These are phyloP conservation scores for Orbilia oligospora DNA, from an alignment of 2,329 filamentous ascomycete genomes.

Conservation along the genomic window DNA sequence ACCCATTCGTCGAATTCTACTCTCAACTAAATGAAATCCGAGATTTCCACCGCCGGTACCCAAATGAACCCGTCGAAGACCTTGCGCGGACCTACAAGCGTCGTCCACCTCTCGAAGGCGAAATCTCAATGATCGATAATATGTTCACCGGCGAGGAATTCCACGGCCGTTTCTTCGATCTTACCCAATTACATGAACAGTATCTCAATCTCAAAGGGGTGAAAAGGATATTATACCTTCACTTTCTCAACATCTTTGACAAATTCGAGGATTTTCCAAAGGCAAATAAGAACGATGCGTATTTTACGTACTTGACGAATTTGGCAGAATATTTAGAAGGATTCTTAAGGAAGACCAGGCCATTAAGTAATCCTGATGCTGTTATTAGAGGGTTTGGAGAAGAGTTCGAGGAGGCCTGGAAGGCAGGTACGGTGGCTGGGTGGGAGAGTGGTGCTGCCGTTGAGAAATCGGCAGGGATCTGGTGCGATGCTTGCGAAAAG, in stretches of 20 bases:
- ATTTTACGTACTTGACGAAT: conserved; percentile 88
- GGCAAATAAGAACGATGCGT: conserved; percentile 89
- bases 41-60: conserved; percentile 89
- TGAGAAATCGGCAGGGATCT: conserved; percentile 78
- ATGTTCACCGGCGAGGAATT: conserved; percentile 97
- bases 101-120: conserved; percentile 73
- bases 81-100: conserved; percentile 91
- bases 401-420: conserved; percentile 88
- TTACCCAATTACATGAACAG: conserved; percentile 85
- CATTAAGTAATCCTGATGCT: conserved; percentile 86
- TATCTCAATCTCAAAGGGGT: conserved; percentile 91
- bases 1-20: conserved; percentile 92
- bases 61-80: conserved; percentile 95
- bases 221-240: conserved; percentile 88
- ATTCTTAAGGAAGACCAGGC: conserved; percentile 87
- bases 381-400: conserved; percentile 81
- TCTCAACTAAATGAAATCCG: conserved; percentile 85
- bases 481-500: conserved; percentile 93
- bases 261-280: conserved; percentile 84
- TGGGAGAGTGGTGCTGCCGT: conserved; percentile 64
- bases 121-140: conserved; percentile 79
- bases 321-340: conserved; percentile 86
- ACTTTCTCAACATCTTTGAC: conserved; percentile 94
- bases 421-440: conserved; percentile 79
- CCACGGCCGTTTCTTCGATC: conserved; percentile 91